phyloP scores from a whole-genome alignment of 2,329 filamentous ascomycete species.

The Colletotrichum sp. region DNA sequence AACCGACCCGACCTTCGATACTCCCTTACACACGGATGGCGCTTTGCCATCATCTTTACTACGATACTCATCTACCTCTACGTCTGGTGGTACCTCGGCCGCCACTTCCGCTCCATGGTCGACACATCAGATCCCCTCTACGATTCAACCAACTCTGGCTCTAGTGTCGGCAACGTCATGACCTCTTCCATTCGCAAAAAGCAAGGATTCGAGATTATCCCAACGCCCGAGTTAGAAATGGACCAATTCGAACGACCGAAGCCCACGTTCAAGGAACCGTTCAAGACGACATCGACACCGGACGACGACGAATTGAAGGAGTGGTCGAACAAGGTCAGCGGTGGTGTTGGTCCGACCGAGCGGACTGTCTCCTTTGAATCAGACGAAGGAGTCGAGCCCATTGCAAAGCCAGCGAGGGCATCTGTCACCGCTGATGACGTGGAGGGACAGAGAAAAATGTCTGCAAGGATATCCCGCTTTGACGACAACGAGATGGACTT shows the following conservation, averaged over 20 bases:
- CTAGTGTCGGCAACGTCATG: background rate
- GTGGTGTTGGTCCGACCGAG: background rate
- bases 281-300: background rate
- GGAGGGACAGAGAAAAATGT: slow-evolving; percentile 9
- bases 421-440: background rate
- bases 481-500: slow-evolving; percentile 9
- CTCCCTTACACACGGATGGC: slow-evolving; percentile 49
- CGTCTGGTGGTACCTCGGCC: slow-evolving; percentile 40
- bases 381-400: background rate
- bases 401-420: background rate
- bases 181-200: slow-evolving; percentile 8
- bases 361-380: background rate
- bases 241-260: slow-evolving; percentile 14
- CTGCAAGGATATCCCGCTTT: slow-evolving; percentile 9
- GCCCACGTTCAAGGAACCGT: background rate
- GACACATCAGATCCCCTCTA: slow-evolving; percentile 8
- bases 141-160: background rate
- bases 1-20: slow-evolving; percentile 45
- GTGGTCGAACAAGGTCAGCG: background rate
- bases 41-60: slow-evolving; percentile 44
- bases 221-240: background rate
- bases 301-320: background rate
- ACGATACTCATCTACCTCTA: slow-evolving; percentile 47
- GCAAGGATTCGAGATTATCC: slow-evolving; percentile 3
- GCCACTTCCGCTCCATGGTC: slow-evolving; percentile 24